Base-by-base conservation (phyloP, 768 basidiomycete genomes). In the Galerina marginata region DNA sequence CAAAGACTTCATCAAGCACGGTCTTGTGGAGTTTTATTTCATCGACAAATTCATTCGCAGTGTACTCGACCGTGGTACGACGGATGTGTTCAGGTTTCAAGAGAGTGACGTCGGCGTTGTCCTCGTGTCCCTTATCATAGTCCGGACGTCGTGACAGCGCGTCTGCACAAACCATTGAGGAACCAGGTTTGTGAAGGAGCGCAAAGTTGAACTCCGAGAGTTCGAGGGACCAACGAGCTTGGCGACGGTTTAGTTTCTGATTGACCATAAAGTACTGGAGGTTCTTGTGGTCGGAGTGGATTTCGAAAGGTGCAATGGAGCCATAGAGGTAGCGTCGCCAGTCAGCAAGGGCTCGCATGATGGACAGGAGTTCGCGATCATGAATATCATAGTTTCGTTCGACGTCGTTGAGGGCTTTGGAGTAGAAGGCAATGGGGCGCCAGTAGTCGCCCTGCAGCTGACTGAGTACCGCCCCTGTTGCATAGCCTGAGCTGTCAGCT, bases 331-430 rank as follows among this genome's bases (percentile, higher is more conserved):
- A 59, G 51, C 74, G 72, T 20, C 65, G 29, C 72, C 71, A 74
- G 23, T 69, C 61, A 0, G 60, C n/a, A 0, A 81, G 61, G 0
- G 73, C 71, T 29, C 68, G 36, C n/a, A 85, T 72, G 26, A 85
- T 80, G 0, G 82, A 79, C 2, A 84, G 72, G 0, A 86, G 56
- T 66, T 87, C 84, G 58, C 76, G 77, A 65, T 86, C 74, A 55
- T 80, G 71, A 37, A 75, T 73, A 16, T 79, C 71, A 63, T 85
- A 85, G 63, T 85, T 84, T 2, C 67, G 51, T 65, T 85, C 79
- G 0, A 75, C 69, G 0, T 57, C 23, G 7, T 49, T 66, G 0
- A 81, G 56, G 6, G 69, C 64, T 5, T 72, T 69, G 0, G 78
- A 82, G 3, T 68, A 61, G 59, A 75, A 85, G 0, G 73, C 79